Percentiles rank a stretch among this genome's conserved stretches.
phyloP scores from a whole-genome alignment of 495 filamentous ascomycete genomes.

The Penicillium soppii region DNA sequence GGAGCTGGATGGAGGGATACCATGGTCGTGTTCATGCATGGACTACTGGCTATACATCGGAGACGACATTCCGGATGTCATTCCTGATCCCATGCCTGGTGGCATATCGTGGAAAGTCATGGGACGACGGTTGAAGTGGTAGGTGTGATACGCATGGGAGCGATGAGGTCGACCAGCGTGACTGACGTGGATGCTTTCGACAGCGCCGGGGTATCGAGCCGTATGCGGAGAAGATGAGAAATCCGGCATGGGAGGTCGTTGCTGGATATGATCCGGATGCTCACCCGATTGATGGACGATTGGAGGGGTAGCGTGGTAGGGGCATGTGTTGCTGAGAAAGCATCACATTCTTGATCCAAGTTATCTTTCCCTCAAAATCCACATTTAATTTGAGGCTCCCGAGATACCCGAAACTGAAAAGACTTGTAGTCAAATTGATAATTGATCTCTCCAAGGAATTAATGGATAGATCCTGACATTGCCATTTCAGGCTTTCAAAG shows the following conservation, averaged over 20 bases:
- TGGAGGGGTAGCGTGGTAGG: no score
- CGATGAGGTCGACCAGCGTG: conserved; percentile 26
- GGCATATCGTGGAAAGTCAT: conserved; percentile 47
- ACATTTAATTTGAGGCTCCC: no score
- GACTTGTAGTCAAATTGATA: no score
- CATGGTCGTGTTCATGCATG: conserved; percentile 32
- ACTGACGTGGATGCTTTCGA: conserved; percentile 30
- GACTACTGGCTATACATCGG: conserved; percentile 31
- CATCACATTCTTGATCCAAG: no score
- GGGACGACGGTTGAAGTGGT: conserved; percentile 39
- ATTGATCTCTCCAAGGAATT: no score
- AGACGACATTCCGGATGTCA: no score
- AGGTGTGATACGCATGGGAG: conserved; percentile 35
- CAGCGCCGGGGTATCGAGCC: conserved; percentile 25
- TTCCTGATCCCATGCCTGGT: conserved; percentile 24
- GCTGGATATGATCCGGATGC: conserved; percentile 23
- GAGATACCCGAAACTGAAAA: no score
- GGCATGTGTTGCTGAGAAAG: no score
- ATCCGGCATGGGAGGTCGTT: conserved; percentile 32
- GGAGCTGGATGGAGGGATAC: conserved; percentile 37
- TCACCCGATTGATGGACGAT: no score
- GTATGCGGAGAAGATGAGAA: conserved; percentile 31
- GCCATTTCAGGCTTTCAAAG: no score
- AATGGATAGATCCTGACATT: no score
- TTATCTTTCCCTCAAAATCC: no score